Conservation (phyloP, 306 rosid genomes). For the Sesbania bispinosa region DNA sequence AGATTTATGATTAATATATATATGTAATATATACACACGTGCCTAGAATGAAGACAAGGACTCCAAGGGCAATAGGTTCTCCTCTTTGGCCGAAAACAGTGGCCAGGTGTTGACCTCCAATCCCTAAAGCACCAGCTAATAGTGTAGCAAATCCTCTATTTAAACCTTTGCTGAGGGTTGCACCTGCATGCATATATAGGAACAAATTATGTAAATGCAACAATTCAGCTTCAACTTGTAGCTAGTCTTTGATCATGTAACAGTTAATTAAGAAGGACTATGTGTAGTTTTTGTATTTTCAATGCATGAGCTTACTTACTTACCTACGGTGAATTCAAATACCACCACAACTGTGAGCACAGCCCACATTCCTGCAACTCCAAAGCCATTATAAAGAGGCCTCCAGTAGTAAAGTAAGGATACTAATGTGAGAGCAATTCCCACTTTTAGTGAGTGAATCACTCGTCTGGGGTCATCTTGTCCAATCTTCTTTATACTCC, state of each 20-base stretch:
- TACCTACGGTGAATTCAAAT: slow-evolving; percentile 88
- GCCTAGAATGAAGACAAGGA: slow-evolving; percentile 79
- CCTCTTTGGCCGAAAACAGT: slow-evolving; percentile 56
- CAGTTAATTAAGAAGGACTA: too few species aligned
- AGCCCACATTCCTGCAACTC: slow-evolving; percentile 91
- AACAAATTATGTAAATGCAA: slow-evolving; percentile 7
- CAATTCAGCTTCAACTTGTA: too few species aligned
- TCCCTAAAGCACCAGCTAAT: slow-evolving; percentile 73
- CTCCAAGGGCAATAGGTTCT: slow-evolving; percentile 64
- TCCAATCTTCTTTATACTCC: slow-evolving; percentile 54
- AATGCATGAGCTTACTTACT: too few species aligned
- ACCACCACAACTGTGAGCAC: slow-evolving; percentile 85
- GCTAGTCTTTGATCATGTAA: too few species aligned
- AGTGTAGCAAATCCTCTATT: slow-evolving; percentile 87
- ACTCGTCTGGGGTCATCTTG: slow-evolving; percentile 87
- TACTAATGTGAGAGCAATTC: slow-evolving; percentile 80
- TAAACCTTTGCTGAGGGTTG: slow-evolving; percentile 65
- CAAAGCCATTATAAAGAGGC: slow-evolving; percentile 78
- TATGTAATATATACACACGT: too few species aligned
- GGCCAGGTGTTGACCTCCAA: slow-evolving; percentile 73
- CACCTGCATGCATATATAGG: slow-evolving; percentile 56
- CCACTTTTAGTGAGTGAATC: slow-evolving; percentile 86
- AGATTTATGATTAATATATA: too few species aligned
- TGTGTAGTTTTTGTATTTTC: too few species aligned
- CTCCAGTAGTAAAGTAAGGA: slow-evolving; percentile 70